Percentiles rank a stretch among this genome's conserved stretches.
Conservation (phyloP, 768 basidiomycete genomes). For the Phanerochaete sordida region DNA sequence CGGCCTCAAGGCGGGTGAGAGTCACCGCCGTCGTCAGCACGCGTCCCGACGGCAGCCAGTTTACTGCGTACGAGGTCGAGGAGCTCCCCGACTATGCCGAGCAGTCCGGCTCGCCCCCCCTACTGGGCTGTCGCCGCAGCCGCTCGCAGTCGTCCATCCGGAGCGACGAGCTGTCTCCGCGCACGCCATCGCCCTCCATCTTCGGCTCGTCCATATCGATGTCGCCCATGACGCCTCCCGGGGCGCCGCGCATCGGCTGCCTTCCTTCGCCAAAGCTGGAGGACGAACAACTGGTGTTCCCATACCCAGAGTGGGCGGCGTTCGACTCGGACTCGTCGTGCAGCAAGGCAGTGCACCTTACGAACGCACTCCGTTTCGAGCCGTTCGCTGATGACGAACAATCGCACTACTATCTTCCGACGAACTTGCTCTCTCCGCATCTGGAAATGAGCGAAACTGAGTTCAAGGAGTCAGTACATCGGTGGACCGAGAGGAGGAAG, state of each 20-base stretch:
- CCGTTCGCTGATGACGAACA: neutral
- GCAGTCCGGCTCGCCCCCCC: neutral
- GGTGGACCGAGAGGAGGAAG: slow-evolving; percentile 11
- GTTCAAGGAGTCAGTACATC: slow-evolving; percentile 7
- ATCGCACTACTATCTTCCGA: slow-evolving; percentile 10
- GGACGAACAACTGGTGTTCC: neutral
- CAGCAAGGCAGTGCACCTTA: neutral
- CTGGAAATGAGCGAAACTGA: slow-evolving; percentile 10
- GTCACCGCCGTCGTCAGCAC: neutral
- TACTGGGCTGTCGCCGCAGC: neutral
- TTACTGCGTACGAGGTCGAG: neutral
- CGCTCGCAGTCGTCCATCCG: neutral
- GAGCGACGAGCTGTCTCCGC: neutral
- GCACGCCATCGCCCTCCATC: neutral
- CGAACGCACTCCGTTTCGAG: neutral
- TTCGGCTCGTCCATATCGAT: neutral
- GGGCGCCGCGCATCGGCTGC: neutral
- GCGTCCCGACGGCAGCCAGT: neutral
- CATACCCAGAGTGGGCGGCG: neutral
- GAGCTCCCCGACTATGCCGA: neutral
- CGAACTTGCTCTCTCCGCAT: slow-evolving; percentile 10
- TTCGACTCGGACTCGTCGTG: neutral
- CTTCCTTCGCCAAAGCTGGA: neutral
- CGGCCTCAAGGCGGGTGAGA: neutral
- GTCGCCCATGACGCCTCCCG: neutral